A percentile compares a stretch with the other conserved stretches of the same genome.
phyloP scores from a whole-genome alignment of 768 basidiomycete genomes.

The Lactarius vividus region DNA sequence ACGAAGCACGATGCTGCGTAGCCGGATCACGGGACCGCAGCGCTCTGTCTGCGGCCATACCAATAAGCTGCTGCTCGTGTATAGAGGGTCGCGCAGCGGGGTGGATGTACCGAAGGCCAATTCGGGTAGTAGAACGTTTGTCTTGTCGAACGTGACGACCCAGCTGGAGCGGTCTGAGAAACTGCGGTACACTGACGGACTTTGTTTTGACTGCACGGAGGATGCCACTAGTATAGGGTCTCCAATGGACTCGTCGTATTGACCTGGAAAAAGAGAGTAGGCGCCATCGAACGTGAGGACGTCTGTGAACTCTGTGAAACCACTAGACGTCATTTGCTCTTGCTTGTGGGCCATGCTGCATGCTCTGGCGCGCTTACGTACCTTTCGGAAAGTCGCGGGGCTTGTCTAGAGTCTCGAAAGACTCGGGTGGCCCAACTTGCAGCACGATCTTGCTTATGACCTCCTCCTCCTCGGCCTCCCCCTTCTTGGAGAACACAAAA shows the following conservation, averaged over 20 bases:
- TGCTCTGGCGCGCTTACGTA: not conserved
- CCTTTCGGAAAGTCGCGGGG: slow-evolving; percentile 3
- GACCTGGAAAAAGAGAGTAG: slow-evolving; percentile 18
- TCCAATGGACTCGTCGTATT: slow-evolving; percentile 4
- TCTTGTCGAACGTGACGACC: slow-evolving; percentile 19
- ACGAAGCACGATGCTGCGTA: not conserved
- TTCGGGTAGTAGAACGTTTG: not conserved
- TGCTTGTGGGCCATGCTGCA: not conserved
- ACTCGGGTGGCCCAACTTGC: not conserved
- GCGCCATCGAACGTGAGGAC: slow-evolving; percentile 21
- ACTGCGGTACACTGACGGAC: not conserved
- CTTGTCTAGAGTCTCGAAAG: slow-evolving; percentile 9
- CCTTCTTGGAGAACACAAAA: slow-evolving; percentile 7
- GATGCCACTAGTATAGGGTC: not conserved
- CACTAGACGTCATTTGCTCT: not conserved
- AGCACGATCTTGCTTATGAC: slow-evolving; percentile 6
- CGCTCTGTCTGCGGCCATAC: not conserved
- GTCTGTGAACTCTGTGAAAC: slow-evolving; percentile 11
- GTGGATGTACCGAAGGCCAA: slow-evolving; percentile 11
- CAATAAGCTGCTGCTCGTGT: slow-evolving; percentile 14
- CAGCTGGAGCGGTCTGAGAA: slow-evolving; percentile 22
- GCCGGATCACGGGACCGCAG: not conserved
- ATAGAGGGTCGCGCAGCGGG: slow-evolving; percentile 12
- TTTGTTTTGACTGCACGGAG: not conserved
- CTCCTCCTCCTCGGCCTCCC: not conserved